Conservation (phyloP, 139 green algal species). For the Chlamydomonas urium region DNA sequence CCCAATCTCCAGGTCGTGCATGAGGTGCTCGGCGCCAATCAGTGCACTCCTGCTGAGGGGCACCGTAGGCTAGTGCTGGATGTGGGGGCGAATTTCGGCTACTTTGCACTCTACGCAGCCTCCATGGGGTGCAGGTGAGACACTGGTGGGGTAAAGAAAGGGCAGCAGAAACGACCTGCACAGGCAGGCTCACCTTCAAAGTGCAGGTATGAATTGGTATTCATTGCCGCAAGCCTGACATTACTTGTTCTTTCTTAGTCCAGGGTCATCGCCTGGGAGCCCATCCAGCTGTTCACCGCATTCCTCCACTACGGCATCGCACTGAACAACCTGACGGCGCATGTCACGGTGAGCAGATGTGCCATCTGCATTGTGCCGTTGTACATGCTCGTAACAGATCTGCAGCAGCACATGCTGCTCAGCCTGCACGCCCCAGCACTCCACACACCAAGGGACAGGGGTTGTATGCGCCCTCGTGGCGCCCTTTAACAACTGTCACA, state of each 20-base stretch:
- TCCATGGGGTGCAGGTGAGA: constrained; percentile 1
- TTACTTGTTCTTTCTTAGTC: too few species aligned
- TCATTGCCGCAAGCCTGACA: too few species aligned
- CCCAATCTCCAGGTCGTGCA: constrained; percentile 21
- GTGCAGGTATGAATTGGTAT: too few species aligned
- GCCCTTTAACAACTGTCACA: too few species aligned
- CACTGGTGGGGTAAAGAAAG: background rate
- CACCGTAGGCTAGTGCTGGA: constrained; percentile 57
- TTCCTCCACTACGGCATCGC: constrained; percentile 40
- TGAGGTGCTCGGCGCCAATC: background rate
- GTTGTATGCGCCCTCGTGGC: too few species aligned
- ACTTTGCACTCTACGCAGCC: constrained; percentile 62
- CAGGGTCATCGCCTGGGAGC: constrained; percentile 24
- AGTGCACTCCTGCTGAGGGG: background rate
- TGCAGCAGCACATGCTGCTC: too few species aligned
- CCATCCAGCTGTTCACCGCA: constrained; percentile 38
- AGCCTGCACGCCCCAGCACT: too few species aligned
- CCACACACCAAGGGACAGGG: too few species aligned
- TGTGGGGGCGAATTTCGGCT: constrained; percentile 76
- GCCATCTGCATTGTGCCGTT: too few species aligned
- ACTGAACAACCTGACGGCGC: constrained; percentile 32
- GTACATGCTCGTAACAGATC: too few species aligned
- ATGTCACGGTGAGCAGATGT: constrained; percentile 12
- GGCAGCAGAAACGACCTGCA: too few species aligned
- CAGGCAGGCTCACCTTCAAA: too few species aligned